phyloP scores from a whole-genome alignment of 2,329 filamentous ascomycete genomes.

The Cylindrodendrum hubeiense region DNA sequence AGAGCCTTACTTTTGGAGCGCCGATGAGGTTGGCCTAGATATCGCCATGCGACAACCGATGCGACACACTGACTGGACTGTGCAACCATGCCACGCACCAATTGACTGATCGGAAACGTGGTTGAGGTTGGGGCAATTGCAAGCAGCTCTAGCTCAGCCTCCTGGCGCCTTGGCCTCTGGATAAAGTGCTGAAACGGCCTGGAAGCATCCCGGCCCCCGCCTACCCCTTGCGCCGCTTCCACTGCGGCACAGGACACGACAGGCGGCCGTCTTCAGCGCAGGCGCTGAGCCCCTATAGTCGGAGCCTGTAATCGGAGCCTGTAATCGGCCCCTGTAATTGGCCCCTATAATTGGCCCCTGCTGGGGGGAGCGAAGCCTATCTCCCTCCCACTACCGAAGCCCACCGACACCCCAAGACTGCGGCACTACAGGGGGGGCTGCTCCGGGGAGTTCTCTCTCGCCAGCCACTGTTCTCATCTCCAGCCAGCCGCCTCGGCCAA shows the following conservation, averaged over 20 bases:
- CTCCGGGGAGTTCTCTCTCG: slow-evolving; percentile 28
- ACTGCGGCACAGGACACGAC: not conserved
- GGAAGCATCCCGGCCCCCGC: not conserved
- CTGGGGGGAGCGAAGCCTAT: slow-evolving; percentile 27
- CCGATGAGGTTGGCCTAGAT: not conserved
- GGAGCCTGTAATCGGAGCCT: not conserved
- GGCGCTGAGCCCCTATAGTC: slow-evolving; percentile 23
- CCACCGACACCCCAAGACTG: slow-evolving; percentile 22
- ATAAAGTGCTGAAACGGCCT: slow-evolving; percentile 7
- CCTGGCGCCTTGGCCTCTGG: not conserved
- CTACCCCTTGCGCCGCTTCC: not conserved
- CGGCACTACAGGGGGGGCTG: slow-evolving; percentile 1
- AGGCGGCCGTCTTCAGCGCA: not conserved
- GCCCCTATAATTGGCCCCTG: not conserved
- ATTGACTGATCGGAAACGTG: not conserved
- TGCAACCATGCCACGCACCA: not conserved
- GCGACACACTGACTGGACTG: not conserved
- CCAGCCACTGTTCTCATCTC: slow-evolving; percentile 30
- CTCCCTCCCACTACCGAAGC: slow-evolving; percentile 28
- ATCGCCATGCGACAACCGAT: not conserved
- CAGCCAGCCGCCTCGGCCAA: slow-evolving; percentile 6
- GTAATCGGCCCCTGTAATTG: not conserved
- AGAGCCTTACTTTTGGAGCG: not conserved
- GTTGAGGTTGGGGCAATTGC: slow-evolving; percentile 13
- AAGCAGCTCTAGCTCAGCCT: not conserved